Base-by-base conservation (phyloP, 2,329 filamentous ascomycete genomes). In the Sporothrix variecibatus region DNA sequence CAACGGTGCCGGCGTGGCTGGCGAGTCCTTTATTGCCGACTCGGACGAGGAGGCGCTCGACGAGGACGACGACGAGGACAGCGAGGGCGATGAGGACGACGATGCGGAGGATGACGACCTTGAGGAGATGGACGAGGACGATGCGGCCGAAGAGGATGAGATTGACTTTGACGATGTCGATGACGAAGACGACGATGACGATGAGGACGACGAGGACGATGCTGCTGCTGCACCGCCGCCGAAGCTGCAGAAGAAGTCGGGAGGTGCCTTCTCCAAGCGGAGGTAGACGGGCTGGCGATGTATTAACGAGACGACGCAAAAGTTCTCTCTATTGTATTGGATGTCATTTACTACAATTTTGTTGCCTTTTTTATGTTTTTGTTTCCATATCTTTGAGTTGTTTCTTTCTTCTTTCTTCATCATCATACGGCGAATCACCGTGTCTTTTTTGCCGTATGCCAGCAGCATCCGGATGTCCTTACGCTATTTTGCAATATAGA, bases 111-210 rank as follows among this genome's bases (percentile, higher is more conserved):
- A 72, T 20, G 71, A 67, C 12, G 56, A 73, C 2, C 87, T 84
- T 2, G 85, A 85, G 2, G 84, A 89, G 3, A 88, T 92, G 8
- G 91, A 92, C 53, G 91, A 94, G 76, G 88, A 94, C 78, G 90
- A 92, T 40, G 88, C 90, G 40, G 88, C 91, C 43, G 76, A 76
- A 31, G 72, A 69, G 2, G 71, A 34, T 3, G 73, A 72, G 15
- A 69, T 71, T 17, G 70, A 73, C 38, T 75, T 77, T 28, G 76
- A 75, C 28, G 78, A 75, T 23, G 77, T 73, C 23, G 62, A 81
- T 15, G 62, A 67, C 62, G 62, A 65, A 46, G 81, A 81, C 72
- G 79, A 81, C 51, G 81, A 82, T 65, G 81, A 82, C 65, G 78
- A 81, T 71, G 80, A 81, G 40, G 77, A 76, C 8, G 81, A 81